Conservation (phyloP, 768 basidiomycete genomes). For the Termitomyces sp. region DNA sequence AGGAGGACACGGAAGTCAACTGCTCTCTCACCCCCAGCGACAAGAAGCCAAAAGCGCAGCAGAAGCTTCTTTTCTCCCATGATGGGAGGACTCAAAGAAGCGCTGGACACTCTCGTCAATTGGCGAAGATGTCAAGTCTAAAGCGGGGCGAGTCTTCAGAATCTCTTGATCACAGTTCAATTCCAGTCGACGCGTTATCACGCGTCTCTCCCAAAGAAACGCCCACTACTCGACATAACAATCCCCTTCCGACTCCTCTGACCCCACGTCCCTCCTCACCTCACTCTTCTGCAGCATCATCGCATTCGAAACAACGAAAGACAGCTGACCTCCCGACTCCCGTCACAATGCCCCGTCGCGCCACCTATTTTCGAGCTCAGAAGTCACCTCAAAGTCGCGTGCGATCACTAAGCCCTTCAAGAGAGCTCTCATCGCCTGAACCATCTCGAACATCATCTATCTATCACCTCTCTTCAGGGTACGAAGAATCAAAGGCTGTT, state of each 20-base stretch:
- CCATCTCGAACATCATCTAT: neutral
- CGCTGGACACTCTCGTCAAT: neutral
- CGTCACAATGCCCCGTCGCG: constrained; percentile 6
- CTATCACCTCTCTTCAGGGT: neutral
- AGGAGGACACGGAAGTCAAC: constrained; percentile 6
- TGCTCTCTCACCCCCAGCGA: neutral
- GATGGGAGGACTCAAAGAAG: neutral
- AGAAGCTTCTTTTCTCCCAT: constrained; percentile 6
- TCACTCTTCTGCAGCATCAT: neutral
- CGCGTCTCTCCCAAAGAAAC: neutral
- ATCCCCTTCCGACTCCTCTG: neutral
- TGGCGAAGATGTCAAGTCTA: neutral
- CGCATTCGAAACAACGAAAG: neutral
- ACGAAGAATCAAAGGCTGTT: neutral
- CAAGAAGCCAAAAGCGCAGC: constrained; percentile 11
- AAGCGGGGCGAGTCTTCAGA: neutral
- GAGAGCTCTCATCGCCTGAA: neutral
- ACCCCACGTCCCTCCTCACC: neutral
- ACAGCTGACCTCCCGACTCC: constrained; percentile 2
- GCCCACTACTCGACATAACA: neutral
- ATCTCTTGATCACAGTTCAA: constrained; percentile 1
- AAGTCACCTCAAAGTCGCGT: neutral
- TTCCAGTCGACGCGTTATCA: neutral
- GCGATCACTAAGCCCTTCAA: neutral
- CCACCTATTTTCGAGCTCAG: neutral